phyloP scores from a whole-genome alignment of 2,329 filamentous ascomycete species.

The Myriosclerotinia duriaeana region DNA sequence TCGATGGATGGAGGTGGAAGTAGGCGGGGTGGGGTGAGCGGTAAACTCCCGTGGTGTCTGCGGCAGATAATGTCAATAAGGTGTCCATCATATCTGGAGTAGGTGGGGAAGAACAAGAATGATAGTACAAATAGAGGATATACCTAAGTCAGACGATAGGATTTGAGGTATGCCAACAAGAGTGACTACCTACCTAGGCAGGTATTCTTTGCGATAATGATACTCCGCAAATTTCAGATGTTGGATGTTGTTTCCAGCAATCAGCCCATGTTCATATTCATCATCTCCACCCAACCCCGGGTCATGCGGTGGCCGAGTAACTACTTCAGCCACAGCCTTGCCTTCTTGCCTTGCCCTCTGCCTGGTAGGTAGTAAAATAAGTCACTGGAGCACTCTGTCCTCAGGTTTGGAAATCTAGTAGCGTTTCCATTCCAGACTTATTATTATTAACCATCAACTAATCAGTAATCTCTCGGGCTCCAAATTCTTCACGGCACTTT shows the following conservation, averaged over 20 bases:
- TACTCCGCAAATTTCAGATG: slow-evolving; percentile 9
- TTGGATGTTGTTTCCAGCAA: slow-evolving; percentile 4
- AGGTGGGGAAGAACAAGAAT: slow-evolving; percentile 3
- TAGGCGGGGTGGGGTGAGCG: background rate
- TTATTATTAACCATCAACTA: too few species aligned
- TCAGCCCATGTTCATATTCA: slow-evolving; percentile 11
- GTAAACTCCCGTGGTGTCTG: background rate
- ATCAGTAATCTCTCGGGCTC: too few species aligned
- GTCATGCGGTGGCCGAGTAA: too few species aligned
- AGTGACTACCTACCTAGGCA: background rate
- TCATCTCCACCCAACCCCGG: background rate
- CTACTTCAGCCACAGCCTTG: too few species aligned
- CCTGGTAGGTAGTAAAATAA: too few species aligned
- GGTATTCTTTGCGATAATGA: background rate
- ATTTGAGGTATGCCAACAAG: slow-evolving; percentile 21
- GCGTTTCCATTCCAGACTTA: too few species aligned
- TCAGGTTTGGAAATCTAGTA: too few species aligned
- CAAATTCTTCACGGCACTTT: too few species aligned
- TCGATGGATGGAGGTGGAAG: background rate
- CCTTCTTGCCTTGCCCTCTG: too few species aligned
- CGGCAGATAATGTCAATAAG: background rate
- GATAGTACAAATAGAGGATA: slow-evolving; percentile 5
- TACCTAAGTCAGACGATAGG: slow-evolving; percentile 21
- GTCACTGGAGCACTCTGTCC: too few species aligned
- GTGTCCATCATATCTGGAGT: background rate